Base-by-base conservation (phyloP, 176 grass and related monocot species). In the Zea luxurians region DNA sequence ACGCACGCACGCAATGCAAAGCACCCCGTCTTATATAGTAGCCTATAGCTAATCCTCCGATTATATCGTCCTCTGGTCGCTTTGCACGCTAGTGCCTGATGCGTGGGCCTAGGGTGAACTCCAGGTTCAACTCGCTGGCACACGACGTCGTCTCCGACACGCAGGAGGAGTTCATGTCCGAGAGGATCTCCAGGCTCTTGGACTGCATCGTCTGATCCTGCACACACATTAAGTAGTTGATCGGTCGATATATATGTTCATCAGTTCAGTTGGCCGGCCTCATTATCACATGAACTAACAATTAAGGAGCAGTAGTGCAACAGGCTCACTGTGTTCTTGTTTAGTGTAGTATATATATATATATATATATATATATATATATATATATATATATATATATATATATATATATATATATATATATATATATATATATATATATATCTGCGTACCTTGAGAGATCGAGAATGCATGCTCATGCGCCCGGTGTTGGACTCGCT, bases 121-220 rank as follows among this genome's bases (percentile, higher is more conserved):
- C 90, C 0, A 92, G 83, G 84, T 89, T 92, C 45, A 82, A 67
- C 44, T 80, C 87, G 76, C 79, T 89, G 20, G 66, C 63, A 66
- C 86, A 86, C 45, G 80, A 83, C 45, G 85, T 86, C 61, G 85
- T 86, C 75, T 92, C 86, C 2, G 90, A 89, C 10, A 92, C 44
- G 52, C 83, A 92, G 40, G 87, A 81, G 4, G 78, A 89, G 83
- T 92, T 89, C 80, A 89, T 86, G 73, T 92, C 90, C 35, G 90
- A 92, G 18, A 86, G 68, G 46, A 92, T 92, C 73, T 92, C 90
- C 6, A 92, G 44, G 80, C 86, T 92, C 80, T 86, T 92, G 7
- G 54, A 58, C 6, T n/a, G 54, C 17, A 58, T 58, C 54, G 54
- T 58, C n/a, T 58, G 15, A 58, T 58, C 54, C 54, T 18, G 53